These are phyloP conservation scores for Epichloe uncinata DNA, from an alignment of 2,329 filamentous ascomycete species.

Conservation along the genomic window DNA sequence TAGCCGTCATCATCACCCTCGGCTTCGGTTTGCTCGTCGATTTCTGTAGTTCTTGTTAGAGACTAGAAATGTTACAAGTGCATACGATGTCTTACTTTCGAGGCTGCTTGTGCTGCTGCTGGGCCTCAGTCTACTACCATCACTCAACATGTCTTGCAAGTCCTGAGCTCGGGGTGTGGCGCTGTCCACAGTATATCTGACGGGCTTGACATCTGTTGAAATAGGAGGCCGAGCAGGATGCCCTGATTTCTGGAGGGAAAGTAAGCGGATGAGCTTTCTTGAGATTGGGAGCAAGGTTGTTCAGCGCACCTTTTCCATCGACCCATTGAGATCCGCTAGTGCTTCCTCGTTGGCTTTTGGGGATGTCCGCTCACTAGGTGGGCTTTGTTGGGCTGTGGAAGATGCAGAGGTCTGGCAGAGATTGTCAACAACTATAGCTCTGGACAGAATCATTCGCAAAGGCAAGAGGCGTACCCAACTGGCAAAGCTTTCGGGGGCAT, in stretches of 20 bases:
- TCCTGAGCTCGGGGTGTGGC: slow-evolving; percentile 77
- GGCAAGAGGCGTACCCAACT: slow-evolving; percentile 49
- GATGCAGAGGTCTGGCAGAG: slow-evolving; percentile 28
- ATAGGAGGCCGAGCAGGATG: slow-evolving; percentile 53
- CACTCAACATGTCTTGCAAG: slow-evolving; percentile 54
- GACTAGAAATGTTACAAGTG: background rate
- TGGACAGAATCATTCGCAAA: too few relatives aligned
- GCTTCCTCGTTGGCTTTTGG: slow-evolving; percentile 25
- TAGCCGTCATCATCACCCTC: slow-evolving; percentile 40
- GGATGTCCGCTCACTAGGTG: slow-evolving; percentile 22
- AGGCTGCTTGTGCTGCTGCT: slow-evolving; percentile 62
- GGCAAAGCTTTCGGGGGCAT: slow-evolving; percentile 72
- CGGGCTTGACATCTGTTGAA: slow-evolving; percentile 58
- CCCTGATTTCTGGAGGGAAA: slow-evolving; percentile 4
- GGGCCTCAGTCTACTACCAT: slow-evolving; percentile 43
- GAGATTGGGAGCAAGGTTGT: background rate
- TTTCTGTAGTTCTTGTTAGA: slow-evolving; percentile 27
- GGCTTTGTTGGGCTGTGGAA: slow-evolving; percentile 20
- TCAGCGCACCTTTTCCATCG: slow-evolving; percentile 13
- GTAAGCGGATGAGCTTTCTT: background rate
- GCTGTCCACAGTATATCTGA: slow-evolving; percentile 51
- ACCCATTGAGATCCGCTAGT: slow-evolving; percentile 12
- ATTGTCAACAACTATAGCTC: background rate
- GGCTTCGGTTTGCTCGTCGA: slow-evolving; percentile 38
- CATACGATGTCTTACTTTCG: slow-evolving; percentile 45